Percentiles rank a stretch among this genome's conserved stretches.
These are phyloP conservation scores for Paracoccidioides brasiliensis DNA, from an alignment of 2,329 filamentous ascomycete genomes.

Conservation along the genomic window DNA sequence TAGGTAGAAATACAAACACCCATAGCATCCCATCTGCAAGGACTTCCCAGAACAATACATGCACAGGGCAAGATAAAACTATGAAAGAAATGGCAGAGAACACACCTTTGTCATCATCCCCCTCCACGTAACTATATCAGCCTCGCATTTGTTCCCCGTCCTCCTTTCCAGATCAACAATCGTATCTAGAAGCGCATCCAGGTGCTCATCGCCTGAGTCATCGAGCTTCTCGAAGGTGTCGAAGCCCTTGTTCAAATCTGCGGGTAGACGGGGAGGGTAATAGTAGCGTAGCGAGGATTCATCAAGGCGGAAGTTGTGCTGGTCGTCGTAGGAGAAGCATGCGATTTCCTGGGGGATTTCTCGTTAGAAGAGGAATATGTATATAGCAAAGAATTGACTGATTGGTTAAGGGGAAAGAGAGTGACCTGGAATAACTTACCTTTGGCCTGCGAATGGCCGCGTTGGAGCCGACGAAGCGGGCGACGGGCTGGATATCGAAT, in stretches of 20 bases:
- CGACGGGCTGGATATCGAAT: conserved; percentile 59
- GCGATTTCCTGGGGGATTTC: conserved; percentile 57
- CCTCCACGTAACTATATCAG: conserved; percentile 80
- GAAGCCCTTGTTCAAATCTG: conserved; percentile 68
- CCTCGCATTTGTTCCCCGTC: conserved; percentile 53
- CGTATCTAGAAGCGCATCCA: conserved; percentile 68
- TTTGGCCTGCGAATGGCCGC: conserved; percentile 63
- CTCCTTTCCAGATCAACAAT: conserved; percentile 61
- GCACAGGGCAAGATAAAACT: too few relatives aligned
- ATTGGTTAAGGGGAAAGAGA: not conserved
- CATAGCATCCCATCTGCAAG: too few relatives aligned
- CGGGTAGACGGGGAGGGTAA: conserved; percentile 59
- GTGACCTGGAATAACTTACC: conserved; percentile 32
- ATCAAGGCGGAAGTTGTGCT: conserved; percentile 63
- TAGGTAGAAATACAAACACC: not conserved
- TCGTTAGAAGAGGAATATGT: not conserved
- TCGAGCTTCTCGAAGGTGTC: conserved; percentile 73
- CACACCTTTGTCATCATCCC: conserved; percentile 95
- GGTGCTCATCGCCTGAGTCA: conserved; percentile 69
- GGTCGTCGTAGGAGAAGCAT: conserved; percentile 82
- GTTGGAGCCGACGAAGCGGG: conserved; percentile 53
- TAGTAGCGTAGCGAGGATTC: conserved; percentile 78
- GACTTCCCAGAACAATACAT: too few relatives aligned
- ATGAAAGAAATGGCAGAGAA: not conserved
- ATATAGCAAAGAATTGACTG: not conserved